A percentile compares a stretch with the other conserved stretches of the same genome.
Conservation (phyloP, 257 asterid genomes). For the Petrea volubilis region DNA sequence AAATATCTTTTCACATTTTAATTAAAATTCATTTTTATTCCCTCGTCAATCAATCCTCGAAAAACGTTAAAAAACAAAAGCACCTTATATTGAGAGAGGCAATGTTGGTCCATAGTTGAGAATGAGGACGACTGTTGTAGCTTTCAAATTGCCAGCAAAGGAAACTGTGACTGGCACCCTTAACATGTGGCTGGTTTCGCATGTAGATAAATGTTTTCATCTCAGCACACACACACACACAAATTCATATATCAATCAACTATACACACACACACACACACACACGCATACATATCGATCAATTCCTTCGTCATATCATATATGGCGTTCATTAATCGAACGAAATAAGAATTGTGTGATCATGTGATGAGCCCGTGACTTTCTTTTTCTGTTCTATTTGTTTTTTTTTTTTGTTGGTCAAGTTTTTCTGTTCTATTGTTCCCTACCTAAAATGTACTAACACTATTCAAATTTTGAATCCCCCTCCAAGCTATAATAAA, state of each 20-base stretch:
- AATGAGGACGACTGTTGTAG: constrained; percentile 16
- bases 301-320: constrained; percentile 4
- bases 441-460: too few species aligned
- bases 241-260: too few species aligned
- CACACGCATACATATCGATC: too few species aligned
- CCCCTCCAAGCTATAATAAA: too few species aligned
- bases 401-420: too few species aligned
- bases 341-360: constrained; percentile 12
- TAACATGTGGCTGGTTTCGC: constrained; percentile 20
- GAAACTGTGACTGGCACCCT: constrained; percentile 44
- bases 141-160: constrained; percentile 45
- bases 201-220: constrained; percentile 10
- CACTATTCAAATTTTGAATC: too few species aligned
- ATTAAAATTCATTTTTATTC: too few species aligned
- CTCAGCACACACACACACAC: too few species aligned
- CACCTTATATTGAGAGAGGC: too few species aligned
- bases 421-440: constrained; percentile 20
- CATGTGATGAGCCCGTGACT: constrained; percentile 37
- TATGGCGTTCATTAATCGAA: background rate
- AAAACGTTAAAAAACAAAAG: background rate
- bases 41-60: background rate
- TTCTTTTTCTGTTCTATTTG: constrained; percentile 20
- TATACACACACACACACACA: too few species aligned
- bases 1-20: too few species aligned
- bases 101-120: constrained; percentile 2